Percentiles rank a stretch among this genome's conserved stretches.
Conservation (phyloP, 225 moss, liverwort and hornwort genomes). For the Physcomitrium patens region DNA sequence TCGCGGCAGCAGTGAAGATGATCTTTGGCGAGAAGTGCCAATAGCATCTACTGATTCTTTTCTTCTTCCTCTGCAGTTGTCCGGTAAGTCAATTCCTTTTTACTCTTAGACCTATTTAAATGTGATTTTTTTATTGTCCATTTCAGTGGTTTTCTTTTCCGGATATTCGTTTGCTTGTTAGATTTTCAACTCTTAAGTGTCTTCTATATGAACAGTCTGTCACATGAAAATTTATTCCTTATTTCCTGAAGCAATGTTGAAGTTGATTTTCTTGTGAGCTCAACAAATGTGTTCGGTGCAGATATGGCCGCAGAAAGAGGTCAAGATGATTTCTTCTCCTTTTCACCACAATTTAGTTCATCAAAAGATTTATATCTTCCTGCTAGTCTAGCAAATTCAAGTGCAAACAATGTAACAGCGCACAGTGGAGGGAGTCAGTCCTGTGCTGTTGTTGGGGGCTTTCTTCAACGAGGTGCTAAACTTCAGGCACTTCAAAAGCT, state of each 20-base stretch:
- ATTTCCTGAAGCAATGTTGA: constrained; percentile 4
- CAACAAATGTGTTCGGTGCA: constrained; percentile 37
- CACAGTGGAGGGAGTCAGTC: constrained; percentile 39
- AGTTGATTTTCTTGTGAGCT: background rate
- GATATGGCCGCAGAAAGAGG: constrained; percentile 47
- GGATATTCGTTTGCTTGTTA: background rate
- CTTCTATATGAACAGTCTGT: background rate
- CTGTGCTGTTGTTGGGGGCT: constrained; percentile 56
- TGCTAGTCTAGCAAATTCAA: constrained; percentile 30
- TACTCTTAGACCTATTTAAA: no score
- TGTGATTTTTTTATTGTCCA: background rate
- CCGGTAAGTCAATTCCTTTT: constrained; percentile 38
- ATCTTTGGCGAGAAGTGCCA: constrained; percentile 87
- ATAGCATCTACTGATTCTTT: constrained; percentile 69
- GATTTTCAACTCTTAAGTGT: background rate
- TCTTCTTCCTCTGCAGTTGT: constrained; percentile 53
- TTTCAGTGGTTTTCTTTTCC: constrained; percentile 7
- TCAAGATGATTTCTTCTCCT: constrained; percentile 42
- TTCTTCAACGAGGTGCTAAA: constrained; percentile 58
- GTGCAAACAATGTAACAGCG: constrained; percentile 18
- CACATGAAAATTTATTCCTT: background rate
- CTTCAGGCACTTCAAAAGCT: constrained; percentile 56
- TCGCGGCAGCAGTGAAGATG: constrained; percentile 43
- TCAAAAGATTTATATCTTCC: constrained; percentile 31
- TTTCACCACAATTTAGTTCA: constrained; percentile 44